Percentiles rank a stretch among this genome's conserved stretches.
These are phyloP conservation scores for Elaeis oleifera DNA, from an alignment of 202 grass and related monocot genomes.

Conservation along the genomic window DNA sequence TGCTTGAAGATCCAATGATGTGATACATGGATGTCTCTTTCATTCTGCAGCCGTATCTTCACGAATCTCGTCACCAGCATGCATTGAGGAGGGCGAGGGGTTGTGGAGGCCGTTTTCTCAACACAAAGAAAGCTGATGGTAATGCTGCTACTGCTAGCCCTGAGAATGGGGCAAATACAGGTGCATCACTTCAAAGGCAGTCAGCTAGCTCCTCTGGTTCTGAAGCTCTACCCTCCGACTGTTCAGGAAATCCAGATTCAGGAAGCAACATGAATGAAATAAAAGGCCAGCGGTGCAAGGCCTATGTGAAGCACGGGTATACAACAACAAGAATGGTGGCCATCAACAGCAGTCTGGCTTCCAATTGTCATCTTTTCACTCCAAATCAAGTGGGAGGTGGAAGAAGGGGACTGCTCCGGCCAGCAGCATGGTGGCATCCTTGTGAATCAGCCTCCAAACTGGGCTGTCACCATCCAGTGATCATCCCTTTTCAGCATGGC, in stretches of 20 bases:
- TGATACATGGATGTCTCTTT: neutral
- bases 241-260: no score
- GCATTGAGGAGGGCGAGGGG: slow-evolving; percentile 75
- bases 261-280: neutral
- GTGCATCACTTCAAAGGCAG: slow-evolving; percentile 18
- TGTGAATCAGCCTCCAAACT: slow-evolving; percentile 2
- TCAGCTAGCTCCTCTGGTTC: neutral
- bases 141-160: slow-evolving; percentile 11
- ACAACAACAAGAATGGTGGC: neutral
- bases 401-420: neutral
- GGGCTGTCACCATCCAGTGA: slow-evolving; percentile 5
- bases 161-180: slow-evolving; percentile 11
- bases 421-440: neutral
- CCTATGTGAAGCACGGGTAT: neutral
- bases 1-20: no score
- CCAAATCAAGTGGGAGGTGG: neutral
- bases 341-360: neutral
- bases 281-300: neutral
- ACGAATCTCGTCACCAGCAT: slow-evolving; percentile 82
- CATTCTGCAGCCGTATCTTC: slow-evolving; percentile 62
- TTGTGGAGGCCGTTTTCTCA: slow-evolving; percentile 70
- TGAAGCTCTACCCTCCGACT: no score
- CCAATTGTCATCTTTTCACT: slow-evolving; percentile 5
- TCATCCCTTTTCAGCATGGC: neutral
- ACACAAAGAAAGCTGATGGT: slow-evolving; percentile 59